Evolutionary conservation across 257 asterid genomes (phyloP).

Genomic region (Ballota nigra): DNA sequence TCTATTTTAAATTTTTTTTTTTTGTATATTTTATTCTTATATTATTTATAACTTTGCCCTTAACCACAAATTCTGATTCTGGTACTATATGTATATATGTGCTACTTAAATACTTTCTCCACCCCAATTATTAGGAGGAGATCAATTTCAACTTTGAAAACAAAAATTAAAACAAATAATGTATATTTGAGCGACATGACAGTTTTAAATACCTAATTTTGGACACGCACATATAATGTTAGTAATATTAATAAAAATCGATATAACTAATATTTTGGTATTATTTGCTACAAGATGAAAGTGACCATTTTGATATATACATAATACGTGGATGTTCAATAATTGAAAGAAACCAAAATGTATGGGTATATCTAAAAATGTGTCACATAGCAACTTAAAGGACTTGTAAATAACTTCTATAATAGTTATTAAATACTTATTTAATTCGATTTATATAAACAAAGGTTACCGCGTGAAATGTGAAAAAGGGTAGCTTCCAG

Average conservation of each 20-base stretch:
- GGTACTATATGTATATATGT: not conserved
- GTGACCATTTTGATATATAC: conserved; percentile 13
- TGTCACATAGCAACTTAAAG: not conserved
- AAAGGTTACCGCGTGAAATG: not conserved
- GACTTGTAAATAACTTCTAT: not conserved
- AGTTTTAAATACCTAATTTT: not conserved
- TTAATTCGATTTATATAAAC: not conserved
- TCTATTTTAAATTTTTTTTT: no score
- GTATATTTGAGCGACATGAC: not conserved
- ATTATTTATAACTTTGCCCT: no score
- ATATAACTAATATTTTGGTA: conserved; percentile 8
- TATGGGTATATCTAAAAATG: conserved; percentile 1
- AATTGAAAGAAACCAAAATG: conserved; percentile 9
- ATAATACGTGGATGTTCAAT: conserved; percentile 21
- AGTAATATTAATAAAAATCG: conserved; percentile 1
- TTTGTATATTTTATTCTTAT: not conserved
- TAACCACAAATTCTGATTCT: not conserved
- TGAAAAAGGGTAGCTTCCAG: not conserved
- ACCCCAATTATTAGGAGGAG: no score
- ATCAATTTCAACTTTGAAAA: not conserved
- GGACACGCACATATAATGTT: conserved; percentile 14
- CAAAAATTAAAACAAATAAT: not conserved
- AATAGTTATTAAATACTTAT: not conserved
- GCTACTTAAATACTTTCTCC: no score
- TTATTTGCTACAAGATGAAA: conserved; percentile 16